These are phyloP conservation scores for Aspergillus saccharolyticus DNA, from an alignment of 495 filamentous ascomycete genomes.

Conservation along the genomic window DNA sequence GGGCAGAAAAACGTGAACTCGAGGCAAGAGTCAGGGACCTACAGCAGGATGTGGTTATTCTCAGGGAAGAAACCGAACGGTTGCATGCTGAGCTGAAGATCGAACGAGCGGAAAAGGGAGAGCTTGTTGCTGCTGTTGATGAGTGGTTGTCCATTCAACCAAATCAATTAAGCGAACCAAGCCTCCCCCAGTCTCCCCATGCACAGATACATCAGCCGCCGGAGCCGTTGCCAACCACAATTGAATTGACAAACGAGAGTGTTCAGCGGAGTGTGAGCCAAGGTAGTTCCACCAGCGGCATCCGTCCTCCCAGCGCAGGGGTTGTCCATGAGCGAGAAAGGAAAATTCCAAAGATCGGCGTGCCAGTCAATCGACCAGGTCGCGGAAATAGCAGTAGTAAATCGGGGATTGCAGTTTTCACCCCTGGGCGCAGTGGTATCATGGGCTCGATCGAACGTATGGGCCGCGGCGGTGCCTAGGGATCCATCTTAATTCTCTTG, in stretches of 20 bases:
- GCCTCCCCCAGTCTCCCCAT: not conserved
- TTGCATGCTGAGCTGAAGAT: conserved; percentile 59
- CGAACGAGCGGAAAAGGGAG: conserved; percentile 88
- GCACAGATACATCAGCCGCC: conserved; percentile 13
- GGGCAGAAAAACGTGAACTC: conserved; percentile 46
- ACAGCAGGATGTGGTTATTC: conserved; percentile 57
- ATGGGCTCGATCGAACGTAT: conserved; percentile 71
- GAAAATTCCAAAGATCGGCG: conserved; percentile 30
- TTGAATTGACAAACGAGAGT: conserved; percentile 19
- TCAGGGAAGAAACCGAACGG: conserved; percentile 61
- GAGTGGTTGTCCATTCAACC: conserved; percentile 70
- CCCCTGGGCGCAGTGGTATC: conserved; percentile 52
- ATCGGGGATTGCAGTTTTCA: conserved; percentile 41
- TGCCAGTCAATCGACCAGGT: conserved; percentile 26
- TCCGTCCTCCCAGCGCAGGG: conserved; percentile 30
- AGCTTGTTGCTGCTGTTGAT: conserved; percentile 86
- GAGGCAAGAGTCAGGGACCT: conserved; percentile 67
- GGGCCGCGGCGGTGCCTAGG: conserved; percentile 40
- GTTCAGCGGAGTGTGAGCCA: conserved; percentile 25
- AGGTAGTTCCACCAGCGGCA: conserved; percentile 27
- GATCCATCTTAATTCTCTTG: too few species aligned
- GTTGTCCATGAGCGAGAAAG: conserved; percentile 23
- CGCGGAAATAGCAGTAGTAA: conserved; percentile 38
- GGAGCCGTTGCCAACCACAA: conserved; percentile 6
- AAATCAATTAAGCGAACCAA: conserved; percentile 20